Conservation (phyloP, 2,329 filamentous ascomycete species). For the Polytolypa hystricis region DNA sequence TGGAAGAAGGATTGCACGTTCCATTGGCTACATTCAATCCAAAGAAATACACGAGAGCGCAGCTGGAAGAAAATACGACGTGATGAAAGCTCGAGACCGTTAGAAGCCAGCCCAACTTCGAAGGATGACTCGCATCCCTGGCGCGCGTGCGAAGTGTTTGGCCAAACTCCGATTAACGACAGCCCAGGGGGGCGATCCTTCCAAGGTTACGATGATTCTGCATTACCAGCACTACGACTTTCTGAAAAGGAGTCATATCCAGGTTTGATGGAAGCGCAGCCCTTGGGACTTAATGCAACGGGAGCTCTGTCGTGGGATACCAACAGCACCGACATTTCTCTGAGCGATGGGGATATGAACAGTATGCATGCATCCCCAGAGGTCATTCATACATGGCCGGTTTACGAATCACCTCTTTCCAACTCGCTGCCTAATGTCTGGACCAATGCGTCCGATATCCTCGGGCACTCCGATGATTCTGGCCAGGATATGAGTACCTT, state of each 20-base stretch:
- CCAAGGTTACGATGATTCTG: neutral
- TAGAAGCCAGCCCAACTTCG: neutral
- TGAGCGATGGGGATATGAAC: neutral
- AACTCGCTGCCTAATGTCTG: neutral
- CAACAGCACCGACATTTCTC: neutral
- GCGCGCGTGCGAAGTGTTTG: too few species aligned
- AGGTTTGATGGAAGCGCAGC: neutral
- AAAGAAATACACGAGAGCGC: slow-evolving; percentile 11
- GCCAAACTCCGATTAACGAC: neutral
- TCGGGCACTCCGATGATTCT: neutral
- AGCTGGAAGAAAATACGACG: neutral
- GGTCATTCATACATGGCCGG: too few species aligned
- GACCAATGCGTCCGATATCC: neutral
- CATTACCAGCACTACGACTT: neutral
- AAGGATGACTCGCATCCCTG: too few species aligned
- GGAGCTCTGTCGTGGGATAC: neutral
- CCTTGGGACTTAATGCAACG: neutral
- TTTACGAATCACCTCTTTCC: too few species aligned
- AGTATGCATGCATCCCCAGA: neutral
- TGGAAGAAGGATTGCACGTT: slow-evolving; percentile 36
- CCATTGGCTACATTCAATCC: slow-evolving; percentile 30
- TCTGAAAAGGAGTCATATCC: neutral
- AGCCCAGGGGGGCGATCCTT: neutral
- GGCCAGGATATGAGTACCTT: neutral
- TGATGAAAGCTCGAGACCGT: neutral